Evolutionary conservation across 1,284 basidiomycete genomes (phyloP), one percentile per base, ranked within the genome.

Genomic region (Malassezia globosa): DNA sequence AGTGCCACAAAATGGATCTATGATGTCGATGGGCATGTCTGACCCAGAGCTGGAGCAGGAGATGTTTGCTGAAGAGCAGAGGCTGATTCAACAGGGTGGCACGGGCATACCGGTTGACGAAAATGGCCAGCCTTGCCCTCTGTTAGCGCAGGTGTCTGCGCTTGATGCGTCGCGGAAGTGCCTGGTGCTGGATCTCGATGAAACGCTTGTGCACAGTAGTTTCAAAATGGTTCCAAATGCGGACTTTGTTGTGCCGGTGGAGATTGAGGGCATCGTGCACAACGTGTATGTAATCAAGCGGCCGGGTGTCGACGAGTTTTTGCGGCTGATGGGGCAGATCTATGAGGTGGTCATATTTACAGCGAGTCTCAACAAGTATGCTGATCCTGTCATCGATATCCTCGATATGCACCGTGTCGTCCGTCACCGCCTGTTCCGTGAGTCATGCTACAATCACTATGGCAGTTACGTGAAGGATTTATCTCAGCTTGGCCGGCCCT

Each of bases 381-480:
- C 94, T 49, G 92, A 99, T 71, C 92, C 92, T 2, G 92, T 99
- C 8, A 76, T 97, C 48, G 94, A 97, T 76, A 94, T 92, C 73
- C 79, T 99, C 41, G 92, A 99, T 69, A 79, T 85, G 21, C 82
- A 90, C 72, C 82, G 82, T 44, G 87, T 90, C 7, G 90, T 97
- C 22, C 77, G 85, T n/a, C 92, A 99, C 73, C 80, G 94, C 48
- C 75, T 99, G 45, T 99, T 99, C 81, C 79, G 92, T 51, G 92
- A 99, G 75, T 90, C 87, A 66, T 99, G 92, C 75, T 96, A 95
- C 74, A 96, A 96, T 72, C 94, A 97, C 75, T 85, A 85, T 74
- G 94, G 94, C 46, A 97, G 94, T 75, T 97, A 96, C 72, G 94
- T 99, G 74, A 99, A 97, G 80, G 94, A 99, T 73, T 78, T 99